These are phyloP conservation scores for Pilatotrama ljubarskyi DNA, from an alignment of 768 basidiomycete genomes.

Conservation along the genomic window DNA sequence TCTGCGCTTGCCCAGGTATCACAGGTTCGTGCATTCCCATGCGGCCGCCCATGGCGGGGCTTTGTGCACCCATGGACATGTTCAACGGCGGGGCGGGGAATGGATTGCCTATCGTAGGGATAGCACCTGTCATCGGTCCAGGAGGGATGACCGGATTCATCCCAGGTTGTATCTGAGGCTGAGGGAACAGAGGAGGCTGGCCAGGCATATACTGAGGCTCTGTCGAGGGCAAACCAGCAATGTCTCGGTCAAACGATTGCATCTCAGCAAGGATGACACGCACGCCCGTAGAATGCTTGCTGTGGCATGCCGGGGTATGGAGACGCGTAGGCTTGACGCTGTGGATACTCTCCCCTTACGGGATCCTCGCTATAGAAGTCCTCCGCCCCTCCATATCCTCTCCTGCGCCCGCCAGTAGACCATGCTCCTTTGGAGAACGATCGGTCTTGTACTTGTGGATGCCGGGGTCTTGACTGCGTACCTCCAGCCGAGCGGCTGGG, in stretches of 20 bases:
- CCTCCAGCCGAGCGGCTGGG: slow-evolving; percentile 10
- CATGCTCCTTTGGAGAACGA: slow-evolving; percentile 4
- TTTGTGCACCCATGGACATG: slow-evolving; percentile 2
- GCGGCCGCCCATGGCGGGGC: not conserved
- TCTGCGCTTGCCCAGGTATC: slow-evolving; percentile 5
- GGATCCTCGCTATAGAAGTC: not conserved
- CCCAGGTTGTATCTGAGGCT: not conserved
- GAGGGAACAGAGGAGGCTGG: slow-evolving; percentile 6
- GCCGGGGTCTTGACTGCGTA: not conserved
- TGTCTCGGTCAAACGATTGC: not conserved
- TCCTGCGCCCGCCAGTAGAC: not conserved
- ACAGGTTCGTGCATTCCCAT: slow-evolving; percentile 13
- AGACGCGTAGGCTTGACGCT: not conserved
- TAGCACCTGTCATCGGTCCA: slow-evolving; percentile 4
- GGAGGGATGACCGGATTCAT: slow-evolving; percentile 14
- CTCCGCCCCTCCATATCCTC: not conserved
- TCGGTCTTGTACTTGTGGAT: not conserved
- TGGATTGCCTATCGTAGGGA: slow-evolving; percentile 14
- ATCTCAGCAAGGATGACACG: not conserved
- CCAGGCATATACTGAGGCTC: not conserved
- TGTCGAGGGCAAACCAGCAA: not conserved
- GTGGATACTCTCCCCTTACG: not conserved
- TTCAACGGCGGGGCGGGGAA: slow-evolving; percentile 13
- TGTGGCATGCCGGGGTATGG: slow-evolving; percentile 1
- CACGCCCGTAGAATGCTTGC: not conserved